Evolutionary conservation across 108 stramenopile genomes (phyloP).

Genomic region (Skeletonema grethae): DNA sequence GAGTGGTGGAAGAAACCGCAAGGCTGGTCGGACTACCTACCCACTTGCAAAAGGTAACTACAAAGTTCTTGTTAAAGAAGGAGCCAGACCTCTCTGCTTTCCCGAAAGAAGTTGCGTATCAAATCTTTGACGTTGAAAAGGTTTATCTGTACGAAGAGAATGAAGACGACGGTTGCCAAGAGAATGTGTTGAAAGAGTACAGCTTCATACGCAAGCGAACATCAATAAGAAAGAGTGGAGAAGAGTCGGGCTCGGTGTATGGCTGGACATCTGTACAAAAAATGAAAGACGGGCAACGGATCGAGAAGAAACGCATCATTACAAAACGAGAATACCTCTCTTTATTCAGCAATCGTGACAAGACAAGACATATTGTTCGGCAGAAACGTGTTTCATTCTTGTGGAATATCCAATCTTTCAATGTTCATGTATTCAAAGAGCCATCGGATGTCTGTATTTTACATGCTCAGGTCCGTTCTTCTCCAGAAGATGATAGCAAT

Average conservation of each 20-base stretch:
- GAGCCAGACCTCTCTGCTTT: constrained; percentile 57
- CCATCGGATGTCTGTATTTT: constrained; percentile 74
- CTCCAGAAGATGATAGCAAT: constrained; percentile 26
- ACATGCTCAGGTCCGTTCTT: constrained; percentile 64
- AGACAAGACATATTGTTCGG: constrained; percentile 65
- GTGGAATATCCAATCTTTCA: constrained; percentile 76
- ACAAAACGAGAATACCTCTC: constrained; percentile 75
- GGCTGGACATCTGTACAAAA: constrained; percentile 73
- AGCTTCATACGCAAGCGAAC: constrained; percentile 82
- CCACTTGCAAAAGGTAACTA: constrained; percentile 61
- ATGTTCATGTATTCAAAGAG: constrained; percentile 68
- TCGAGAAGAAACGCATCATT: constrained; percentile 85
- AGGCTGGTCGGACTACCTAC: constrained; percentile 78
- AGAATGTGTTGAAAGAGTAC: constrained; percentile 56
- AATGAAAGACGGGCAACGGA: constrained; percentile 55
- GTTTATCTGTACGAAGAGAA: constrained; percentile 46
- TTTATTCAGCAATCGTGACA: constrained; percentile 62
- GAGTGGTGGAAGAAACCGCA: constrained; percentile 68
- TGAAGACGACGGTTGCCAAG: constrained; percentile 12
- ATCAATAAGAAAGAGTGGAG: constrained; percentile 37
- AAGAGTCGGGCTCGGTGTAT: constrained; percentile 59
- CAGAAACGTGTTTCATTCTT: constrained; percentile 82
- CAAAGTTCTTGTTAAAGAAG: constrained; percentile 67
- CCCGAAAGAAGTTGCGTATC: constrained; percentile 63
- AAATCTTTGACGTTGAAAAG: constrained; percentile 84